Base-by-base conservation (phyloP, 2,329 filamentous ascomycete genomes). In the Aspergillus viridinutans region DNA sequence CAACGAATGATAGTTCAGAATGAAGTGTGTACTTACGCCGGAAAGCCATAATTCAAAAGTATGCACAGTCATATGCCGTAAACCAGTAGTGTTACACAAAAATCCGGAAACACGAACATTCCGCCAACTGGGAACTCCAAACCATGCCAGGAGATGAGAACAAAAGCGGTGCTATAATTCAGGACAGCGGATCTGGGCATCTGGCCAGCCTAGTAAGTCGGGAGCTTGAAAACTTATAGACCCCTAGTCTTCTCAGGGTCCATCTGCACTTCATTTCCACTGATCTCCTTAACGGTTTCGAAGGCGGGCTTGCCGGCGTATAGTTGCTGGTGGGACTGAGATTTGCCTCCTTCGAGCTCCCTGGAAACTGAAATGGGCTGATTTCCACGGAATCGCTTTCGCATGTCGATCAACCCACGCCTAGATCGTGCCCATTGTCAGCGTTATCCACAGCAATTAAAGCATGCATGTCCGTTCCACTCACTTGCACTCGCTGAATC, bases 341-440 rank as follows among this genome's bases (percentile, higher is more conserved):
- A 58, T 49, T 72, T 70, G 10, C 78, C 77, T 26, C 78, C 78
- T 64, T 90, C 86, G 56, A 84, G 74, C 63, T 87, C 81, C 69
- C 86, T 81, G 66, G 86, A 81, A 63, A 88, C 84, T 25, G 85
- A 81, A 63, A 96, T 87, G 54, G 94, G 92, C 73, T 91, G 85
- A 79, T 97, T 97, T 57, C 94, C 94, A 55, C 94, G 85, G 77
- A 99, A 97, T 35, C 94, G 89, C 80, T 97, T 97, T 74, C 94
- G 90, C 94, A 99, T 99, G 74, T 99, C 94, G 66, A 97, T 89
- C 85, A 96, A 86, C 63, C 94, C 94, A 63, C 93, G 89, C 71
- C 75, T 77, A 21, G 23, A 32, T 12, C 3, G 20, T 28, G 3
- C 29, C 7, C 9, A 38, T 20, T 20, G 26, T 53, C 21, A 52